Base-by-base conservation (phyloP, 768 basidiomycete genomes). In the Tulasnella sp. region DNA sequence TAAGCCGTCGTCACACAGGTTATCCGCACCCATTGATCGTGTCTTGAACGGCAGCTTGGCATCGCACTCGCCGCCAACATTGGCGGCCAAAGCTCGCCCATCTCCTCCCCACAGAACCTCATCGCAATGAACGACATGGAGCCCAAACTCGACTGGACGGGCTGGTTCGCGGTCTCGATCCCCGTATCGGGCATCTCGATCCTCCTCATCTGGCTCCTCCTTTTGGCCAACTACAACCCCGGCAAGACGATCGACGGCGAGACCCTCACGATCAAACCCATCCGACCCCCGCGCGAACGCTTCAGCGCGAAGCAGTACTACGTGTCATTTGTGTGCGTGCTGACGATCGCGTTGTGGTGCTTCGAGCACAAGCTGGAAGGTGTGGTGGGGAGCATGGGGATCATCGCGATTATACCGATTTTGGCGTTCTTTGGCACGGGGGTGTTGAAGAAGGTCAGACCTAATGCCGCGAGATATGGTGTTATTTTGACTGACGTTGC, bases 41-140 rank as follows among this genome's bases (percentile, higher is more conserved):
- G 31, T 4, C 25, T 14, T 54, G 6, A 17, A n/a, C 8, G 6
- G 25, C 60, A 96, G 91, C 78, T 99, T 52, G 93, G 86, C 6
- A 98, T 99, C 62, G 94, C 96, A 0, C 77, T 99, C n/a, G 92
- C 94, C 0, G 91, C 93, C 17, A 99, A 98, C 66, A 92, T 98
- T 59, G 96, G 96, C 11, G 96, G 96, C 0, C 93, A 97, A 69
- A 87, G 84, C 49, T 97, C 93, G 0, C 94, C 93, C 2, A 98
- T 98, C 58, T 97, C 94, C 2, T 97, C 93, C 0, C 94, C 94
- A 1, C 94, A 99, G 69, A 99, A 98, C 67, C 77, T 98, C 27
- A 97, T 99, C 60, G 92, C 93, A 3, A 71, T 97, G 6, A 70
- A 77, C n/a, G 78, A 72, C 3, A 97, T 99, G 94, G 78, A 89